Evolutionary conservation across 345 rosid species (phyloP), one percentile per base, ranked within the genome.

Genomic region (Populus simonii): DNA sequence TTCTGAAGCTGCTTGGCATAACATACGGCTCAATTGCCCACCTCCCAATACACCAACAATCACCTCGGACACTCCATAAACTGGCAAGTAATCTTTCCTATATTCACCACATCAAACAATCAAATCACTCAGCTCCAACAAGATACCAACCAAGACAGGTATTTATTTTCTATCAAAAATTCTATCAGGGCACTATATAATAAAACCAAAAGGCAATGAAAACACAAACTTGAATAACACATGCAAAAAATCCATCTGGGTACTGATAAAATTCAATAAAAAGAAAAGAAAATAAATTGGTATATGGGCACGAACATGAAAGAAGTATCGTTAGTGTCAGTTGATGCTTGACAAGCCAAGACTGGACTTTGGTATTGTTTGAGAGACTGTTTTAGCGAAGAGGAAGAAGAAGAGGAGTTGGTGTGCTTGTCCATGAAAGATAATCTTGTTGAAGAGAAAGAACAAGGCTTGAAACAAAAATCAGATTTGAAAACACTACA

Each of bases 11-110:
- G 95, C 97, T 80, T 96, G 97, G 82, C 97, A 96, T 25, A 96
- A 85, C 99, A 94, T 96, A 72, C 98, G 97, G 74, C 98, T 97
- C 74, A 96, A 79, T 79, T 96, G 98, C 43, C 98, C 99, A 75
- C 99, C 99, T 38, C 99, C 99, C 4, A 96, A 82, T n/a, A 96
- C 98, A 35, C 99, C 99, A 71, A 96, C 94, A 55, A 90, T 77
- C 80, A 67, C 82, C 81, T 93, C 94, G 1, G 93, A 86, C 45
- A 88, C 36, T 72, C 97, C 96, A 85, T 86, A 95, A 73, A 83
- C 90, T 23, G 82, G 77, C 13, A 75, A 73, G 55, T 79, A 87
- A 71, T 84, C 89, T 61, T 82, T 85, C 81, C 93, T 92, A 75
- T 74, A 82, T 23, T n/a, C 65, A 31, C 1, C 41, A 67, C 6